These are phyloP conservation scores for Trifolium repens DNA, from an alignment of 306 rosid species.

Conservation along the genomic window DNA sequence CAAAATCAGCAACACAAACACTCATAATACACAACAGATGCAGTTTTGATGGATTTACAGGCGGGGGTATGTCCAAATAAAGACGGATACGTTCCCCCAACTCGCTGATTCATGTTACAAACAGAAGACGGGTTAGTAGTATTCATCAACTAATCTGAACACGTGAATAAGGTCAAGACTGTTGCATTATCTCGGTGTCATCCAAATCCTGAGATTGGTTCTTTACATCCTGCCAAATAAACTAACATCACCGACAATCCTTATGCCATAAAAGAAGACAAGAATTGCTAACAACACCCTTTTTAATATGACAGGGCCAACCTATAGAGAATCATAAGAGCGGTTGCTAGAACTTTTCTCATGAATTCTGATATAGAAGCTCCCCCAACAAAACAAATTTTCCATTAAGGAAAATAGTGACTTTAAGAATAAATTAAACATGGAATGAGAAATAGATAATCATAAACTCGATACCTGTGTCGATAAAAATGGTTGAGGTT, in stretches of 20 bases:
- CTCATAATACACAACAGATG: slow-evolving; percentile 5
- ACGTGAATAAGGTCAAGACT: slow-evolving; percentile 65
- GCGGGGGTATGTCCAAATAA: slow-evolving; percentile 43
- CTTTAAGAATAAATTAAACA: background rate
- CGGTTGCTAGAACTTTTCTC: background rate
- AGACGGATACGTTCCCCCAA: slow-evolving; percentile 38
- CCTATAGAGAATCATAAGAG: background rate
- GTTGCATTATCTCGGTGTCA: slow-evolving; percentile 63
- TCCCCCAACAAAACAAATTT: background rate
- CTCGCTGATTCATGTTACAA: slow-evolving; percentile 54
- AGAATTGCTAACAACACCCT: background rate
- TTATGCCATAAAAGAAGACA: background rate
- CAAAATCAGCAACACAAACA: slow-evolving; percentile 36
- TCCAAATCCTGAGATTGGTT: slow-evolving; percentile 71
- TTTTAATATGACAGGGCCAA: too few species aligned
- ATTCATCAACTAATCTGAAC: slow-evolving; percentile 45
- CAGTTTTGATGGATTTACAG: slow-evolving; percentile 25
- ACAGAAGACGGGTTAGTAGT: slow-evolving; percentile 36
- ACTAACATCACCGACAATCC: background rate
- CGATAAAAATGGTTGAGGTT: slow-evolving; percentile 58
- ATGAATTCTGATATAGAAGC: background rate
- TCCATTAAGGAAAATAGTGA: background rate
- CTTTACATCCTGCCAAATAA: slow-evolving; percentile 56
- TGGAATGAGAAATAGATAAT: background rate
- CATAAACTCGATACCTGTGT: slow-evolving; percentile 59